A percentile compares a stretch with the other conserved stretches of the same genome.
Evolutionary conservation across 371 early-diverging fungal genomes (phyloP).

Genomic region (Lichtheimia ramosa): DNA sequence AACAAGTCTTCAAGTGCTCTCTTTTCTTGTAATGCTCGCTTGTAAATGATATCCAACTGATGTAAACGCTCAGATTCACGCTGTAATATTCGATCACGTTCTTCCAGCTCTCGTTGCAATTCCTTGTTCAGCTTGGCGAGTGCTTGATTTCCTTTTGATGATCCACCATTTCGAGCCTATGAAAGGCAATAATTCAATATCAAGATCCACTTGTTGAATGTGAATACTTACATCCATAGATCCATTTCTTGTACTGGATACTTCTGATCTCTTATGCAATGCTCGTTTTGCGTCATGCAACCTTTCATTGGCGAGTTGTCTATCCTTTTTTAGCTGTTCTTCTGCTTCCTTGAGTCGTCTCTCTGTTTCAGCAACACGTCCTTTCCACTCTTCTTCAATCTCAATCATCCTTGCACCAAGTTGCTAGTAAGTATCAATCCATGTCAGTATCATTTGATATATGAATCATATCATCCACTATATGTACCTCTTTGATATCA

Average conservation of each 20-base stretch:
- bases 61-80: slow-evolving; percentile 12
- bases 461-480: background rate
- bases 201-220: background rate
- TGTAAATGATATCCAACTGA: slow-evolving; percentile 9
- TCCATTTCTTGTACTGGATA: slow-evolving; percentile 17
- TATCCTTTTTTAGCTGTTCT: slow-evolving; percentile 18
- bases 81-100: slow-evolving; percentile 16
- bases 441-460: slow-evolving; percentile 1
- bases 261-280: slow-evolving; percentile 24
- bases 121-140: slow-evolving; percentile 26
- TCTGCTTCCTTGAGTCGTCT: slow-evolving; percentile 18
- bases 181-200: slow-evolving; percentile 13
- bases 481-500: slow-evolving; percentile 21
- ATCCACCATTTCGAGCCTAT: slow-evolving; percentile 18
- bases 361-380: slow-evolving; percentile 14
- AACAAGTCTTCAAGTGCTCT: slow-evolving; percentile 10
- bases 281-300: slow-evolving; percentile 20
- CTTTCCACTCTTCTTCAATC: slow-evolving; percentile 25
- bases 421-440: background rate
- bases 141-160: slow-evolving; percentile 11
- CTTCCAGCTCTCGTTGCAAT: slow-evolving; percentile 25
- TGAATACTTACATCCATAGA: background rate
- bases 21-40: slow-evolving; percentile 7
- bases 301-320: slow-evolving; percentile 22
- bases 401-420: slow-evolving; percentile 15